These are phyloP conservation scores for Colletotrichum plurivorum DNA, from an alignment of 2,329 filamentous ascomycete species.

Conservation along the genomic window DNA sequence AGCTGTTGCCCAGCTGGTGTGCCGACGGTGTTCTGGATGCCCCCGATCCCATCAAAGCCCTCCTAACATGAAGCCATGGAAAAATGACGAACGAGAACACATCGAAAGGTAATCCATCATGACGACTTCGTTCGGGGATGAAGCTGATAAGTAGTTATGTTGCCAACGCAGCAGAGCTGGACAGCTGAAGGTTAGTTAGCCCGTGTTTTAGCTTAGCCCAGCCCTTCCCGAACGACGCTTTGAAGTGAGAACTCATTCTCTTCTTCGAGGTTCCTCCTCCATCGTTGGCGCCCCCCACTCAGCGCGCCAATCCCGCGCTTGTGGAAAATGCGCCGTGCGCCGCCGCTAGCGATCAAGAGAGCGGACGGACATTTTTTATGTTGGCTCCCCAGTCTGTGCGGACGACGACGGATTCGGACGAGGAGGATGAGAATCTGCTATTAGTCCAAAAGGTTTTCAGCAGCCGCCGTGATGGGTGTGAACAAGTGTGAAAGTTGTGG, in stretches of 20 bases:
- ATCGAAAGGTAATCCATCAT: not conserved
- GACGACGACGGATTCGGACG: not conserved
- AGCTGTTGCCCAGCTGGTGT: not conserved
- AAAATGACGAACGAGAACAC: slow-evolving; percentile 1
- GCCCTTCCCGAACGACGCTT: not conserved
- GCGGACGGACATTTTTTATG: not conserved
- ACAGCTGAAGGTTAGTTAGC: slow-evolving; percentile 25
- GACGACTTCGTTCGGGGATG: not conserved
- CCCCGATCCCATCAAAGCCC: slow-evolving; percentile 4
- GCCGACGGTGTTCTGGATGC: not conserved
- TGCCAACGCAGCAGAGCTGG: slow-evolving; percentile 31
- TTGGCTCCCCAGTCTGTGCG: slow-evolving; percentile 18
- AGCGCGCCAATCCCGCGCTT: slow-evolving; percentile 50
- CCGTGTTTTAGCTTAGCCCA: slow-evolving; percentile 24
- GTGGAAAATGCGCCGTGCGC: slow-evolving; percentile 19
- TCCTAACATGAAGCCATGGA: not conserved
- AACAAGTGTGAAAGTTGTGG: slow-evolving; percentile 30
- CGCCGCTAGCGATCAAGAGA: not conserved
- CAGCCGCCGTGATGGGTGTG: slow-evolving; percentile 29
- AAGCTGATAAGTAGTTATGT: slow-evolving; percentile 12
- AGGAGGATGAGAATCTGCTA: not conserved
- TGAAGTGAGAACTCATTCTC: too few species aligned
- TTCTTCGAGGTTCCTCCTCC: not conserved
- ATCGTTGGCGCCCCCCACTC: slow-evolving; percentile 9
- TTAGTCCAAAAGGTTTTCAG: not conserved